These are phyloP conservation scores for Fusarium tjaetaba DNA, from an alignment of 2,329 filamentous ascomycete species.

Conservation along the genomic window DNA sequence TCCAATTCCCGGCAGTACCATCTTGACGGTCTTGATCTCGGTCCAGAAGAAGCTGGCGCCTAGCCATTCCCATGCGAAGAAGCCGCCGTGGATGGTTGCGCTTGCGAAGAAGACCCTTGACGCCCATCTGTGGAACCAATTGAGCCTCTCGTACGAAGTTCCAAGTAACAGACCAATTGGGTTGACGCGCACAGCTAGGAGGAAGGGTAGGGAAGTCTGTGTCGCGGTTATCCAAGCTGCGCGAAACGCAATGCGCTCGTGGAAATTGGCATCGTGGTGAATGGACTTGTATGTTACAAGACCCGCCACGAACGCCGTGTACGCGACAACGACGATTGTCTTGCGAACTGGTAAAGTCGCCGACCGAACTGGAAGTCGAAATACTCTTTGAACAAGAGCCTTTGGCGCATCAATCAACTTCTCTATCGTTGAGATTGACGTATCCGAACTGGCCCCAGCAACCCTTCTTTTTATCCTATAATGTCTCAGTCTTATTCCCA, in stretches of 20 bases:
- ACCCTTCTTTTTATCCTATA: slow-evolving; percentile 31
- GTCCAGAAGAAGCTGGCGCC: slow-evolving; percentile 41
- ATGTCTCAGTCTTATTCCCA: background rate
- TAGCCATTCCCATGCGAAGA: slow-evolving; percentile 40
- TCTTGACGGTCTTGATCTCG: slow-evolving; percentile 39
- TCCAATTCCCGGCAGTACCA: slow-evolving; percentile 41
- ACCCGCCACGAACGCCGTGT: slow-evolving; percentile 35
- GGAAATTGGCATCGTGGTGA: slow-evolving; percentile 41
- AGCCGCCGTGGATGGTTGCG: slow-evolving; percentile 40
- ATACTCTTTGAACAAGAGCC: background rate
- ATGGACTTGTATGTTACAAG: slow-evolving; percentile 41
- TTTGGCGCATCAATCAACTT: slow-evolving; percentile 26
- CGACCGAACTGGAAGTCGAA: slow-evolving; percentile 21
- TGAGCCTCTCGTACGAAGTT: slow-evolving; percentile 42
- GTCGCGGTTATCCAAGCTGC: slow-evolving; percentile 42
- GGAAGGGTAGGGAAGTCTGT: slow-evolving; percentile 38
- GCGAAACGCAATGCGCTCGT: slow-evolving; percentile 42
- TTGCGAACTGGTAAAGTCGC: slow-evolving; percentile 32
- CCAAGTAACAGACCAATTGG: slow-evolving; percentile 38
- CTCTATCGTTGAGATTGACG: slow-evolving; percentile 25
- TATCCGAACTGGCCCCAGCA: slow-evolving; percentile 19
- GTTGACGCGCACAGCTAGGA: slow-evolving; percentile 38
- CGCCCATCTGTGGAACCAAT: slow-evolving; percentile 42
- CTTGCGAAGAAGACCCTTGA: slow-evolving; percentile 39
- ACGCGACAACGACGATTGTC: slow-evolving; percentile 17